These are phyloP conservation scores for Lodderomyces orthopsilosis DNA, from an alignment of 1,139 yeast genomes.

Conservation along the genomic window DNA sequence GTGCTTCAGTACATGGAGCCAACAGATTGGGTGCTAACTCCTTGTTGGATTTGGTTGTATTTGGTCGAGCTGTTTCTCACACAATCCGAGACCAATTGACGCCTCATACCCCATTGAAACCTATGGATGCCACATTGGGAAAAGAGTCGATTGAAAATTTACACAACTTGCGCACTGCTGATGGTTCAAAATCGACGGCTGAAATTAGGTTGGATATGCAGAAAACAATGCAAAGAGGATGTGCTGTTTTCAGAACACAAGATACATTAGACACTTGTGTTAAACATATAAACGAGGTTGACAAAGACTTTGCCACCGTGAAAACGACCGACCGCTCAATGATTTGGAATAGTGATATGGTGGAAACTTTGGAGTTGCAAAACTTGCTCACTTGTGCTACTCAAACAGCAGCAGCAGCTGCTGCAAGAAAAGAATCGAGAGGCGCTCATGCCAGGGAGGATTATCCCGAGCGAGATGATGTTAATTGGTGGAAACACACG, in stretches of 20 bases:
- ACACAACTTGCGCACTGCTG: slow-evolving; percentile 81
- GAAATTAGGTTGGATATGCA: slow-evolving; percentile 91
- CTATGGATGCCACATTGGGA: slow-evolving; percentile 81
- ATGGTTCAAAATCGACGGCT: slow-evolving; percentile 80
- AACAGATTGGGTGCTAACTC: slow-evolving; percentile 99
- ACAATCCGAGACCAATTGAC: slow-evolving; percentile 80
- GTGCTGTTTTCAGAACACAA: slow-evolving; percentile 95
- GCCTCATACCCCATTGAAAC: slow-evolving; percentile 83
- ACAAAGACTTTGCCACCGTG: slow-evolving; percentile 61
- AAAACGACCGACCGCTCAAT: slow-evolving; percentile 92
- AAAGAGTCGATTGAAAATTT: slow-evolving; percentile 85
- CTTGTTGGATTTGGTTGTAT: slow-evolving; percentile 90
- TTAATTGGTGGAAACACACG: slow-evolving; percentile 96
- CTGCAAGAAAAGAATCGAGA: slow-evolving; percentile 94
- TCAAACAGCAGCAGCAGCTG: slow-evolving; percentile 93
- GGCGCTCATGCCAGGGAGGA: slow-evolving; percentile 99
- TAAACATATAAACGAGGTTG: slow-evolving; percentile 69
- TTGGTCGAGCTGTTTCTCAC: slow-evolving; percentile 97
- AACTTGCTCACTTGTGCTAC: slow-evolving; percentile 96
- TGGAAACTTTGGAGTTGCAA: slow-evolving; percentile 93
- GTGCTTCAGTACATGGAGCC: slow-evolving; percentile 99
- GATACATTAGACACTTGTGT: slow-evolving; percentile 92
- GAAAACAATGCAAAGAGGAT: slow-evolving; percentile 92
- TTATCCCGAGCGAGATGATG: slow-evolving; percentile 93
- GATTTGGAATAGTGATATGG: slow-evolving; percentile 98